A percentile compares a stretch with the other conserved stretches of the same genome.
Conservation (phyloP, 768 basidiomycete species). For the Auriscalpium orientale region DNA sequence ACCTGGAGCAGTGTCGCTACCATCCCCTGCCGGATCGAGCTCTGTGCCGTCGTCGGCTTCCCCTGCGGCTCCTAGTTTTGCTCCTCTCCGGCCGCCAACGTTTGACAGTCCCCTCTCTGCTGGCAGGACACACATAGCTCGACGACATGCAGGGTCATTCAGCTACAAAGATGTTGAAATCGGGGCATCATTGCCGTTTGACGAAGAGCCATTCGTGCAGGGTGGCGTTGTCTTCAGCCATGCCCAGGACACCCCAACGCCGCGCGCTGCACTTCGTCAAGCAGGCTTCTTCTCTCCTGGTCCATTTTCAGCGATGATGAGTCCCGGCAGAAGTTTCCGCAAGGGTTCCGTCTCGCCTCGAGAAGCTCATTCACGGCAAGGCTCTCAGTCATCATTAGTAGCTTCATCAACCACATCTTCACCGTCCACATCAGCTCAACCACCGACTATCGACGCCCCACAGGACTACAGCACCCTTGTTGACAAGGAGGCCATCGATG, state of each 20-base stretch:
- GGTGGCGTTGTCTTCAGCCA: conserved; percentile 32
- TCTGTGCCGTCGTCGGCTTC: conserved; percentile 19
- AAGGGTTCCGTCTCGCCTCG: conserved; percentile 3
- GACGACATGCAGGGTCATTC: conserved; percentile 92
- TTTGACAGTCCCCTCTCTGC: conserved; percentile 19
- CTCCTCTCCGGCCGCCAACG: conserved; percentile 20
- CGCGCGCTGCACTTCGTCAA: conserved; percentile 20
- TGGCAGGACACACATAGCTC: conserved; percentile 38
- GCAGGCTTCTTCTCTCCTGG: conserved; percentile 9
- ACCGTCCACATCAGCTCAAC: conserved; percentile 31
- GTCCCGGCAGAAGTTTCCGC: not conserved
- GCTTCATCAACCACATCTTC: conserved; percentile 30
- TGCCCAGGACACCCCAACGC: conserved; percentile 20
- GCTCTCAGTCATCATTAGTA: conserved; percentile 36
- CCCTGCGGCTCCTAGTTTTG: conserved; percentile 7
- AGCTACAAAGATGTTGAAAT: conserved; percentile 88
- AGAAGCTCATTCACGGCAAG: conserved; percentile 34
- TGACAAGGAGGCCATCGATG: conserved; percentile 71
- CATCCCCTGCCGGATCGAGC: conserved; percentile 15
- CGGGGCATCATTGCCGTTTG: conserved; percentile 70
- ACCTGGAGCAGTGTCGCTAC: conserved; percentile 21
- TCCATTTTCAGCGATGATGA: not conserved
- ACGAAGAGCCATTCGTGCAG: conserved; percentile 33
- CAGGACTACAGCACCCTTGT: conserved; percentile 54
- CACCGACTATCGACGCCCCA: conserved; percentile 40